Conservation (phyloP, 305 asterid species). For the Fraxinus velutina region DNA sequence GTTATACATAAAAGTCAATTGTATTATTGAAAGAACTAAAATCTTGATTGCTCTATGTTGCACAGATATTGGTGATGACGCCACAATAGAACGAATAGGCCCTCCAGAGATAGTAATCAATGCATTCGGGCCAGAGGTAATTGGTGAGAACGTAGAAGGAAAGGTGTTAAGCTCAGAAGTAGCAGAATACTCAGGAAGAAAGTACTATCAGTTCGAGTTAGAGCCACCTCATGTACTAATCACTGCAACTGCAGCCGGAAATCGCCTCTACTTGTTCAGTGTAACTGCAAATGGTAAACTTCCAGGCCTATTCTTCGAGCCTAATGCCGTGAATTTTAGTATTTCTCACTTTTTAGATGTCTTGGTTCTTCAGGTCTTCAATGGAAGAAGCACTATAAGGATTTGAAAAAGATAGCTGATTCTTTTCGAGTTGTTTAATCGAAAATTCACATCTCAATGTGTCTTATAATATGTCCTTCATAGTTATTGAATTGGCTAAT, state of each 20-base stretch:
- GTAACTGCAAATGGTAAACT: slow-evolving; percentile 73
- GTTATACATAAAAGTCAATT: neutral
- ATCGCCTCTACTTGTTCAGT: slow-evolving; percentile 81
- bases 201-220: slow-evolving; percentile 79
- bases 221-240: slow-evolving; percentile 89
- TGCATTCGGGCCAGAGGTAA: slow-evolving; percentile 96
- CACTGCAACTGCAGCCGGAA: slow-evolving; percentile 98
- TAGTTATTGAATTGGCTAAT: neutral
- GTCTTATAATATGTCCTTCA: neutral
- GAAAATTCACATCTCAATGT: neutral
- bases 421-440: slow-evolving; percentile 63
- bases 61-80: slow-evolving; percentile 72
- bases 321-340: neutral
- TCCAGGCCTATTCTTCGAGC: slow-evolving; percentile 6
- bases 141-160: slow-evolving; percentile 90
- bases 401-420: slow-evolving; percentile 1
- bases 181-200: slow-evolving; percentile 65
- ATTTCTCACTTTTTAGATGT: neutral
- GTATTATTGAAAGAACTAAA: neutral
- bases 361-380: slow-evolving; percentile 56
- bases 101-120: slow-evolving; percentile 82
- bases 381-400: slow-evolving; percentile 55
- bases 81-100: slow-evolving; percentile 75
- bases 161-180: slow-evolving; percentile 66
- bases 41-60: slow-evolving; percentile 17